Evolutionary conservation across 1,139 yeast genomes (phyloP).

Genomic region (Ogataea hybrid): DNA sequence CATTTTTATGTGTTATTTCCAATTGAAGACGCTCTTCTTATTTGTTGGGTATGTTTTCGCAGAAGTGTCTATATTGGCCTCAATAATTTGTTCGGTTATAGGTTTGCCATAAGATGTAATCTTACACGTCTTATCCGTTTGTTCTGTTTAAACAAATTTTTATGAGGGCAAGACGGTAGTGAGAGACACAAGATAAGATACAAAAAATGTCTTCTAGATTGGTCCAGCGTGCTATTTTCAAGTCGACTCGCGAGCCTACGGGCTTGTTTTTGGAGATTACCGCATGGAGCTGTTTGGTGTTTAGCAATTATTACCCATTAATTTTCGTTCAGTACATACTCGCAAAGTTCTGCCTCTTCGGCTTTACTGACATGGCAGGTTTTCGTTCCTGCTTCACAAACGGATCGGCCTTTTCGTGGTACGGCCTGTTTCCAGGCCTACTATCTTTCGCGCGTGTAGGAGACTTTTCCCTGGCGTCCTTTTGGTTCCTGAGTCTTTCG

Average conservation of each 20-base stretch:
- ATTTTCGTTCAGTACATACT: slow-evolving; percentile 9
- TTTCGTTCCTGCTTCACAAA: slow-evolving; percentile 5
- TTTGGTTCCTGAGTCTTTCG: slow-evolving; percentile 3
- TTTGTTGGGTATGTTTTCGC: neutral
- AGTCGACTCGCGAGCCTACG: neutral
- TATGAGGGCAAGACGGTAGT: slow-evolving; percentile 13
- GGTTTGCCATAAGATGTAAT: slow-evolving; percentile 6
- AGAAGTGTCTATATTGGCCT: neutral
- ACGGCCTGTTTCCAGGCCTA: slow-evolving; percentile 7
- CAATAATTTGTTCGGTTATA: neutral
- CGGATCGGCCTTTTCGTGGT: slow-evolving; percentile 20
- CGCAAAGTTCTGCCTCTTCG: neutral
- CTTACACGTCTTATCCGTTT: slow-evolving; percentile 12
- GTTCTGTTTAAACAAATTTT: slow-evolving; percentile 15
- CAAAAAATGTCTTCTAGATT: neutral
- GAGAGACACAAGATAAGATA: slow-evolving; percentile 9
- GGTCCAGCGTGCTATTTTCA: neutral
- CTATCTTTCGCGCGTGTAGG: slow-evolving; percentile 3
- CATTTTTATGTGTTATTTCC: slow-evolving; percentile 36
- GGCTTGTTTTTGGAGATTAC: neutral
- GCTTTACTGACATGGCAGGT: neutral
- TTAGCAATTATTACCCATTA: neutral
- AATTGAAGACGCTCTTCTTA: neutral
- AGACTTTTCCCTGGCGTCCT: slow-evolving; percentile 2
- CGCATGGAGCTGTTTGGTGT: too few relatives aligned